Percentiles rank a stretch among this genome's conserved stretches.
These are phyloP conservation scores for Vigna mungo DNA, from an alignment of 306 rosid genomes.

Conservation along the genomic window DNA sequence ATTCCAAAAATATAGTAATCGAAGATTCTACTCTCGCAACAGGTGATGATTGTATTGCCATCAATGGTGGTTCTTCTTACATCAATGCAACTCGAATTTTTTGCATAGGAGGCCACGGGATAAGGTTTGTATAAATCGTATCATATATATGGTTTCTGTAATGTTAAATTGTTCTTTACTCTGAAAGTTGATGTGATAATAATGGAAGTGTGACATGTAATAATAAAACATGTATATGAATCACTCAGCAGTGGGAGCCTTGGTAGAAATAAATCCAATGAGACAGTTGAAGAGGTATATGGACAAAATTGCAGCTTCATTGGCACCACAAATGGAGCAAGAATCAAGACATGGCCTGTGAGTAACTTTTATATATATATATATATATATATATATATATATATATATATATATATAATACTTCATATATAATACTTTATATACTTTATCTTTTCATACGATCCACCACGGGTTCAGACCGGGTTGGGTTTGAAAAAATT, in stretches of 20 bases:
- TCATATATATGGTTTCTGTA: neutral
- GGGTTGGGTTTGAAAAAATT: no score
- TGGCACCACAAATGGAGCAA: no score
- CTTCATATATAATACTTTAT: no score
- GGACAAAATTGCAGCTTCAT: slow-evolving; percentile 42
- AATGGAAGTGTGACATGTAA: no score
- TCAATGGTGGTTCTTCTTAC: slow-evolving; percentile 37
- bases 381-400: no score
- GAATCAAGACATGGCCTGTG: no score
- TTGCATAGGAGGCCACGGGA: slow-evolving; percentile 61
- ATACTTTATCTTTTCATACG: no score
- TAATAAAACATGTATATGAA: neutral
- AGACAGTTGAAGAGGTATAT: slow-evolving; percentile 45
- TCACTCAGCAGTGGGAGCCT: slow-evolving; percentile 55
- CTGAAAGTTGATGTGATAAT: neutral
- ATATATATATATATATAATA: no score
- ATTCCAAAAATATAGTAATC: slow-evolving; percentile 38
- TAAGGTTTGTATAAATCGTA: slow-evolving; percentile 42
- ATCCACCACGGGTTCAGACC: no score
- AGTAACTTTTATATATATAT: no score
- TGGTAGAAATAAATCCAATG: slow-evolving; percentile 2
- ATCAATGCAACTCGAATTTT: slow-evolving; percentile 42
- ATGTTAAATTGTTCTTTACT: neutral
- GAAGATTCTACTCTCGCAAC: neutral
- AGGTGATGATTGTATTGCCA: slow-evolving; percentile 63